A percentile compares a stretch with the other conserved stretches of the same genome.
phyloP scores from a whole-genome alignment of 1,284 basidiomycete genomes.

The Cystobasidium sp. region DNA sequence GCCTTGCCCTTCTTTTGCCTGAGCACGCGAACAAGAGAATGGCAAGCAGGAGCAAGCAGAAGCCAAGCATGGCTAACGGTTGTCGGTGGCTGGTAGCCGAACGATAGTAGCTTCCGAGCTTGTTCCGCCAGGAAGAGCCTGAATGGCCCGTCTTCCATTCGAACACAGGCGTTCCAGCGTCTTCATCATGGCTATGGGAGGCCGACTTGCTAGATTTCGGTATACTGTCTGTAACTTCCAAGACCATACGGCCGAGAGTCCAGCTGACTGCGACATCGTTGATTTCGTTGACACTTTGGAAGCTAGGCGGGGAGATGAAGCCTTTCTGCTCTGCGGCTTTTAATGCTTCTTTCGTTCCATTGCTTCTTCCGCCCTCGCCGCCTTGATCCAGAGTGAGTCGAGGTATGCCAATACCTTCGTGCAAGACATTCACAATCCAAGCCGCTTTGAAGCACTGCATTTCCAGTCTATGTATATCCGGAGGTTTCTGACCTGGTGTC shows the following conservation, averaged over 20 bases:
- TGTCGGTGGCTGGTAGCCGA: not conserved
- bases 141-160: conserved; percentile 29
- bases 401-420: conserved; percentile 94
- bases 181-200: conserved; percentile 25
- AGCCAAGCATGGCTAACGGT: not conserved
- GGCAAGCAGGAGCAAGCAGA: conserved; percentile 7
- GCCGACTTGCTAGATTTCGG: conserved; percentile 7
- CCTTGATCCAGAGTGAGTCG: conserved; percentile 77
- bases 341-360: conserved; percentile 66
- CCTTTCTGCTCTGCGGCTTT: conserved; percentile 78
- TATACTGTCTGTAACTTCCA: conserved; percentile 68
- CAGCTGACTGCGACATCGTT: conserved; percentile 92
- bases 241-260: conserved; percentile 97
- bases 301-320: conserved; percentile 69
- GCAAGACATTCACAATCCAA: conserved; percentile 94
- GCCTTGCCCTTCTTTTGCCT: not conserved
- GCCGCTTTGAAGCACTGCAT: conserved; percentile 99
- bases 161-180: conserved; percentile 33
- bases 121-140: conserved; percentile 22
- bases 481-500: conserved; percentile 57
- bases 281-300: conserved; percentile 91
- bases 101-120: not conserved
- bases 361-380: conserved; percentile 64
- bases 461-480: conserved; percentile 81
- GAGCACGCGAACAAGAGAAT: conserved; percentile 20